A percentile compares a stretch with the other conserved stretches of the same genome.
phyloP scores from a whole-genome alignment of 176 grass and related monocot species.

The Olyra latifolia region DNA sequence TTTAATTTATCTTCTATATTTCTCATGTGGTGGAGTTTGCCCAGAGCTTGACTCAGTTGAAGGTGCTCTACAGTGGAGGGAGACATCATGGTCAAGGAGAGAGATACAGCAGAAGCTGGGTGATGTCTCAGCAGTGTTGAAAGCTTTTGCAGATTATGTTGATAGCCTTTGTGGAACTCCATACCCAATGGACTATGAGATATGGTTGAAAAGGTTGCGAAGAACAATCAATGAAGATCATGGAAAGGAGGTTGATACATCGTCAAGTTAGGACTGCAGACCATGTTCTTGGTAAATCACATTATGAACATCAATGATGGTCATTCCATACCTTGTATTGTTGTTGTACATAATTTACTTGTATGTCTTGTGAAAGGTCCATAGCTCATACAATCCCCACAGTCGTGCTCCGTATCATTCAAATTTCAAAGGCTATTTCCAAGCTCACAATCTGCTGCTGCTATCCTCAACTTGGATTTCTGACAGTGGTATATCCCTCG shows the following conservation, averaged over 20 bases:
- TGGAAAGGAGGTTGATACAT: slow-evolving; percentile 74
- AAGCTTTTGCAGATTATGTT: slow-evolving; percentile 98
- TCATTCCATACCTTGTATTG: slow-evolving; percentile 31
- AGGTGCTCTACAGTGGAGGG: slow-evolving; percentile 91
- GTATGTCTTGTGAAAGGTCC: slow-evolving; percentile 47
- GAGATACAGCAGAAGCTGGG: slow-evolving; percentile 96
- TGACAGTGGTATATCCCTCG: background rate
- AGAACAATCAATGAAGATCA: slow-evolving; percentile 91
- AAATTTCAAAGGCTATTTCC: background rate
- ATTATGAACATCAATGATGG: slow-evolving; percentile 30
- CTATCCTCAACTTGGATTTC: slow-evolving; percentile 45
- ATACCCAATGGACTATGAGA: slow-evolving; percentile 92
- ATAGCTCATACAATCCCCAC: slow-evolving; percentile 39
- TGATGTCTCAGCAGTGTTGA: slow-evolving; percentile 82
- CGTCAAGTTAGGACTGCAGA: slow-evolving; percentile 45
- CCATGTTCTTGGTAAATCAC: slow-evolving; percentile 17
- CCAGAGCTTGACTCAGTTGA: slow-evolving; percentile 91
- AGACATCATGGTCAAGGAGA: slow-evolving; percentile 86
- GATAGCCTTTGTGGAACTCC: slow-evolving; percentile 96
- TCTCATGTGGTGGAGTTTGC: slow-evolving; percentile 80
- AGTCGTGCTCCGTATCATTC: background rate
- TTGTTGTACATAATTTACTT: slow-evolving; percentile 66
- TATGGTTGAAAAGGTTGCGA: slow-evolving; percentile 89
- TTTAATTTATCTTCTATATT: slow-evolving; percentile 93
- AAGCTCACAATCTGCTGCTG: slow-evolving; percentile 46